Percentiles rank a stretch among this genome's conserved stretches.
phyloP scores from a whole-genome alignment of 371 early-diverging fungal genomes.

The Mucor indicus region DNA sequence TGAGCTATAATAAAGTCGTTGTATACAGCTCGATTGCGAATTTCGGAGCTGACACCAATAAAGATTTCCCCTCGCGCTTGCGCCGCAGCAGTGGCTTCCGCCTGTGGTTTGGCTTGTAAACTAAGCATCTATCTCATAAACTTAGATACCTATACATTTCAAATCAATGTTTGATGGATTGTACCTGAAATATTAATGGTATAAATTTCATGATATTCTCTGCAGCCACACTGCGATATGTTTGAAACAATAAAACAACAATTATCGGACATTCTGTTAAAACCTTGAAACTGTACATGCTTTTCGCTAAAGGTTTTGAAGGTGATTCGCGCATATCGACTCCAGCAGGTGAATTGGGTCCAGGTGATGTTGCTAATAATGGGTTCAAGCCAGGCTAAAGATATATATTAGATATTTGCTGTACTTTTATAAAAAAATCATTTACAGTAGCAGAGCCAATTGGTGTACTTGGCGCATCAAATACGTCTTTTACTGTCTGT shows the following conservation, averaged over 20 bases:
- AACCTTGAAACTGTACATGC: slow-evolving; percentile 92
- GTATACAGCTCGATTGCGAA: slow-evolving; percentile 70
- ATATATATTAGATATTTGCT: neutral
- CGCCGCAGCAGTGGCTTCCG: slow-evolving; percentile 69
- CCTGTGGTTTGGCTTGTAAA: slow-evolving; percentile 78
- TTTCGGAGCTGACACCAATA: slow-evolving; percentile 79
- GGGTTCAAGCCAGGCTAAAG: slow-evolving; percentile 54
- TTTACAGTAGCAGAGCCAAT: slow-evolving; percentile 54
- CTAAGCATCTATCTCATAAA: slow-evolving; percentile 53
- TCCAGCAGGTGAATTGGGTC: slow-evolving; percentile 74
- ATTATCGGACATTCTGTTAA: slow-evolving; percentile 97
- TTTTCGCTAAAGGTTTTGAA: slow-evolving; percentile 70
- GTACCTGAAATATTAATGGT: slow-evolving; percentile 81
- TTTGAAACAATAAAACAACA: slow-evolving; percentile 91
- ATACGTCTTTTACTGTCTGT: slow-evolving; percentile 76
- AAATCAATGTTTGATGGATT: neutral
- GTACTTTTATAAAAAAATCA: slow-evolving; percentile 32
- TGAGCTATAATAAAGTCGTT: slow-evolving; percentile 86
- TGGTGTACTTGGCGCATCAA: slow-evolving; percentile 66
- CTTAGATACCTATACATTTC: neutral
- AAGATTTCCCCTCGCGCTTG: slow-evolving; percentile 65
- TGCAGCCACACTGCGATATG: slow-evolving; percentile 73
- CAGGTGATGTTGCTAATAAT: slow-evolving; percentile 61
- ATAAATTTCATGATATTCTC: slow-evolving; percentile 83
- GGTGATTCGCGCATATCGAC: slow-evolving; percentile 60